Base-by-base conservation (phyloP, 179 eudicot species). In the Actinidia chinensis region DNA sequence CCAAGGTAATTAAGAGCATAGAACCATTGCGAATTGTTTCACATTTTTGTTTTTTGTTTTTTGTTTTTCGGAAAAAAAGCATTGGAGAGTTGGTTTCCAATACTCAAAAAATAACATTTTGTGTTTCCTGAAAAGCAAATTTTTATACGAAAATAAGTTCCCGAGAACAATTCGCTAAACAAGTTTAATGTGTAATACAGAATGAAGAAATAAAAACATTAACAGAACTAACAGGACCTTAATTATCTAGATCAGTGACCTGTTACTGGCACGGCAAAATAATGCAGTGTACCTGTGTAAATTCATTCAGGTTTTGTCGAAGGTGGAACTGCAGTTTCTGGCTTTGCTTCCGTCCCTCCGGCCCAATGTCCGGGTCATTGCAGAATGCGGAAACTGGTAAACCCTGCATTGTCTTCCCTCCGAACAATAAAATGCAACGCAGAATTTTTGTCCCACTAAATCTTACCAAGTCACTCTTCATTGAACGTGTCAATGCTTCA, bases 381-480 rank as follows among this genome's bases (percentile, higher is more conserved):
- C 98, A 60, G 98, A 93, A 86, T 93, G 98, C 55, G 97, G 98
- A 72, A 95, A 95, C 84, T 95, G 98, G 98, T 95, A 88, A 85
- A 67, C 58, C 20, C 17, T 25, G 6, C 68, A 5, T 46, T 42
- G 60, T 55, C 60, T 13, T 15, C 15, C 40, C 13, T 28, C 13
- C 68, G 42, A 23, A 61, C 73, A 68, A 47, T 40, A 36, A 46
- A 68, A 43, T 44, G n/a, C 28, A 8, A 43, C 9, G 63, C 63
- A 58, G 20, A 8, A 8, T 6, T 43, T 43, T 40, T n/a, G 12
- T 20, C 23, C 61, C 8, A 2, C 17, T 6, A n/a, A 73, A 22
- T 36, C 60, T 14, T 12, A 25, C 59, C 22, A 56, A 56, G 61
- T n/a, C 18, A 52, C 7, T 36, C 40, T 36, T 36, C 40, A 36